Base-by-base conservation (phyloP, 352 stramenopile species). In the Peronospora destructor region DNA sequence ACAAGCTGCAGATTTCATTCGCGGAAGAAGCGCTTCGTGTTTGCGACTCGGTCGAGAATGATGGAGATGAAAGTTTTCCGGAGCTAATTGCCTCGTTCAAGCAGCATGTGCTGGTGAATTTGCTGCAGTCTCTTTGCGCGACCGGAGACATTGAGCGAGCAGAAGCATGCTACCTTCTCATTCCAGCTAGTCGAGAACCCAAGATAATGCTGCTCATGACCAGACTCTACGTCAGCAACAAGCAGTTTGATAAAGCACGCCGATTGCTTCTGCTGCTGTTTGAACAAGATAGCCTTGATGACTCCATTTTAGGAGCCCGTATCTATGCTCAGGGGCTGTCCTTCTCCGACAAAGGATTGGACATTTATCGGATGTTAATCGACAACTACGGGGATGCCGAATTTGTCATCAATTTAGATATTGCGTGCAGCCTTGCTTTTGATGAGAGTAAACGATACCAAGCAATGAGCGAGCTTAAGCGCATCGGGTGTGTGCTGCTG, bases 351-450 rank as follows among this genome's bases (percentile, higher is more conserved):
- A 65, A 80, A 38, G 71, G 75, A 4, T 37, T 87, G 21, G 45
- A 73, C 28, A 61, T 89, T 43, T 91, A 85, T 59, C 55, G 71
- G 38, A 62, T 80, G 9, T 58, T 91, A 6, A 59, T 76, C n/a
- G 57, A 67, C 33, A 74, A 82, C 28, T 87, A 84, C 25, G 76
- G 73, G 3, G 73, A 83, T 49, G 48, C 68, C 19, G 53, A 59
- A 14, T 48, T 85, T 19, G 58, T 74, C 21, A 86, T 91, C 33
- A 73, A 68, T 39, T 37, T 88, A 23, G 80, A 88, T 46, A 55
- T 91, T 11, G 76, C 73, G n/a, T 86, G 71, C 32, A 63, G 56
- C 40, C 59, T 88, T 4, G 71, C 71, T 41, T 51, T 52, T 37
- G 57, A 52, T 62, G 72, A 53, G 34, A 59, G 30, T 28, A 54